phyloP scores from a whole-genome alignment of 2,329 filamentous ascomycete genomes.

The Phoma sp. region DNA sequence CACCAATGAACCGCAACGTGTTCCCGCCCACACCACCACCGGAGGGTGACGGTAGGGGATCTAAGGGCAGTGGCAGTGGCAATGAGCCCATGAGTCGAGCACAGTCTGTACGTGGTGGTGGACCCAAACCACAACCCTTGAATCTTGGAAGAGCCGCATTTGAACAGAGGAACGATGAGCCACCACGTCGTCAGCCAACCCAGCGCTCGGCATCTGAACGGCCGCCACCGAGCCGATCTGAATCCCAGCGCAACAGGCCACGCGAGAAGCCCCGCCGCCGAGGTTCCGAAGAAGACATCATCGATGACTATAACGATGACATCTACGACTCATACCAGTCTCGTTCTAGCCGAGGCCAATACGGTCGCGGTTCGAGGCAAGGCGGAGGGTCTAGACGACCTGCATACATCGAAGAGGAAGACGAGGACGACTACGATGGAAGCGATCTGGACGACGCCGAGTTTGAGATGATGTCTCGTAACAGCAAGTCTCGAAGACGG shows the following conservation, averaged over 20 bases:
- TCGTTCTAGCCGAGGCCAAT: conserved; percentile 34
- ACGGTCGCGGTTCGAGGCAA: conserved; percentile 38
- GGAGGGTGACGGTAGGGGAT: conserved; percentile 73
- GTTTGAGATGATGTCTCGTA: conserved; percentile 76
- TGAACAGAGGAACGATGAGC: conserved; percentile 46
- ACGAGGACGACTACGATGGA: conserved; percentile 74
- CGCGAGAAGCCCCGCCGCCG: conserved; percentile 41
- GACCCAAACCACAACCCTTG: conserved; percentile 57
- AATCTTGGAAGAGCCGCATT: conserved; percentile 59
- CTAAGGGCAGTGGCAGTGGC: conserved; percentile 33
- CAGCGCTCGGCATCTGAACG: conserved; percentile 56
- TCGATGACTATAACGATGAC: conserved; percentile 67
- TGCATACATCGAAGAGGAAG: conserved; percentile 81
- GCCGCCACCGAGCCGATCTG: conserved; percentile 47
- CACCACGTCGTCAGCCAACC: conserved; percentile 46
- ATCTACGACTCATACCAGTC: conserved; percentile 70
- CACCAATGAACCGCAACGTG: conserved; percentile 77
- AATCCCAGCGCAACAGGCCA: conserved; percentile 42
- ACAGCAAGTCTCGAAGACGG: conserved; percentile 44
- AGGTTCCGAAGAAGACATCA: conserved; percentile 56
- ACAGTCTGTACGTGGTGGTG: conserved; percentile 57
- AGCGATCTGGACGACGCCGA: conserved; percentile 78
- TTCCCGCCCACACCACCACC: conserved; percentile 99
- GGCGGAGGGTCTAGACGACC: conserved; percentile 55
- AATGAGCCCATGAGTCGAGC: conserved; percentile 55